Evolutionary conservation across 495 filamentous ascomycete genomes (phyloP), one percentile per base, ranked within the genome.

Genomic region (Podospora comata): DNA sequence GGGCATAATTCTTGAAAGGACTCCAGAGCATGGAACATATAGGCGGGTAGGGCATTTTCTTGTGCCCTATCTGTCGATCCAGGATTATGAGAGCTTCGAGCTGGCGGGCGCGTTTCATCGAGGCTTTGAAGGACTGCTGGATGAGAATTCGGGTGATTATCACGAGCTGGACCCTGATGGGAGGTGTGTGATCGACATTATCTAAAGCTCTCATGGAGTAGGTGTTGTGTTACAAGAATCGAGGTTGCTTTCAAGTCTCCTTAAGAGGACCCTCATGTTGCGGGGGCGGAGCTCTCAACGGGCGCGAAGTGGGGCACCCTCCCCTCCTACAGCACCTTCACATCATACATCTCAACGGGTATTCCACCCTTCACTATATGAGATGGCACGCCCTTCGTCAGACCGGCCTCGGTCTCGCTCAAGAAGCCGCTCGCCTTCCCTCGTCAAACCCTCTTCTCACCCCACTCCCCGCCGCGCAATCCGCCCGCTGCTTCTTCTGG

Each of bases 401-500:
- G 39, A 56, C 54, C 6, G 55, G n/a, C 54, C 16, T 56, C 19
- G 3, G 2, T 20, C 54, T 20, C 19, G 55, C 19, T 26, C n/a
- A 4, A 58, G 55, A 58, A 58, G 55, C 55, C 55, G 23, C 13
- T 58, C 55, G 4, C 55, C 55, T 26, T 19, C 55, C 15, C n/a
- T 15, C 23, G 18, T 15, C n/a, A 58, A 58, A 19, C 3, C n/a
- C 13, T 11, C 9, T 18, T 58, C n/a, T 5, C 55, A 58, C 13
- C 55, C 55, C 19, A 7, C 7, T 20, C 62, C 71, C 5, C 64
- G 59, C 23, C 64, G 56, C 54, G 66, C 67, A 3, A 77, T 82
- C 53, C 66, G 72, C 13, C 69, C 77, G 11, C 68, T 82, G 4
- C 69, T 82, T n/a, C 54, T 67, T 28, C 70, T 83, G 19, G 68